phyloP scores from a whole-genome alignment of 371 early-diverging fungal species.

The Mucor mucedo region DNA sequence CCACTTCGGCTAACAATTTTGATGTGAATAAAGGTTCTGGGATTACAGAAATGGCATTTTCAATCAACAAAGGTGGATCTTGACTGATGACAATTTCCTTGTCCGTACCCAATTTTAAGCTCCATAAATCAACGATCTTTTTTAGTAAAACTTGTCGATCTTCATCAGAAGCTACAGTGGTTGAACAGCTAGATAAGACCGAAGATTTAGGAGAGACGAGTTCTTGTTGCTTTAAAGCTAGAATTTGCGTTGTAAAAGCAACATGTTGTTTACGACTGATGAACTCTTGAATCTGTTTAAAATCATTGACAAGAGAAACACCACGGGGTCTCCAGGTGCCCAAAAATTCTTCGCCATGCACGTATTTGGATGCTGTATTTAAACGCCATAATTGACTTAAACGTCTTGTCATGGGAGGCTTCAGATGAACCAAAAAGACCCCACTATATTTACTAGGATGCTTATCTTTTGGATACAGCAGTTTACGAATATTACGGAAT shows the following conservation, averaged over 20 bases:
- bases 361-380: slow-evolving; percentile 77
- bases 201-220: slow-evolving; percentile 2
- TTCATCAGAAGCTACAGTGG: slow-evolving; percentile 14
- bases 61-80: slow-evolving; percentile 39
- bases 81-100: slow-evolving; percentile 64
- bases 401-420: slow-evolving; percentile 64
- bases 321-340: slow-evolving; percentile 80
- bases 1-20: slow-evolving; percentile 63
- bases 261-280: slow-evolving; percentile 51
- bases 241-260: slow-evolving; percentile 46
- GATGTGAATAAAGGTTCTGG: slow-evolving; percentile 33
- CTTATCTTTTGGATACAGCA: slow-evolving; percentile 37
- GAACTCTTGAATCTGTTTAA: slow-evolving; percentile 45
- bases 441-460: slow-evolving; percentile 56
- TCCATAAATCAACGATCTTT: slow-evolving; percentile 55
- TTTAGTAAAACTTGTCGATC: slow-evolving; percentile 37
- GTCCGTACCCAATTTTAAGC: slow-evolving; percentile 43
- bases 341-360: slow-evolving; percentile 86
- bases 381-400: slow-evolving; percentile 74
- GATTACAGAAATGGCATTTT: background rate
- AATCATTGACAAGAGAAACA: slow-evolving; percentile 72
- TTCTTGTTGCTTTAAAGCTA: slow-evolving; percentile 26
- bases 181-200: slow-evolving; percentile 34
- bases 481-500: slow-evolving; percentile 40
- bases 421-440: slow-evolving; percentile 59